Conservation (phyloP, 495 filamentous ascomycete genomes). For the Venustampulla echinocandica region DNA sequence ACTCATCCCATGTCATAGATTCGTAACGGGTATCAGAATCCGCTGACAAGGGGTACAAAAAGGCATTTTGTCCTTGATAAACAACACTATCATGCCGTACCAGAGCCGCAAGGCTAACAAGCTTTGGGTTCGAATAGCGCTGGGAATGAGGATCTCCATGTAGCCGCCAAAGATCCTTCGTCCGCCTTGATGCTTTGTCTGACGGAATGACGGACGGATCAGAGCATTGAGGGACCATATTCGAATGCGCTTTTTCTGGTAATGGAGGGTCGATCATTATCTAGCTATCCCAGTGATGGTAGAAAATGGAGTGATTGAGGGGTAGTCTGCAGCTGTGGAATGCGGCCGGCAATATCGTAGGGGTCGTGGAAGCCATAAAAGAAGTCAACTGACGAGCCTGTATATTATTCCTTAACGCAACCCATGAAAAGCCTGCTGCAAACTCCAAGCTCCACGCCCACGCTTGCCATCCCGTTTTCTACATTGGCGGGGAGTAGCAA, state of each 20-base stretch:
- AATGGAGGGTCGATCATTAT: conserved; percentile 10
- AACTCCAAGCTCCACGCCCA: no score
- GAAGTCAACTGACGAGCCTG: no score
- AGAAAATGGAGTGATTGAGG: no score
- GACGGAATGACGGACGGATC: conserved; percentile 20
- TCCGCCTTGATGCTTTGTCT: conserved; percentile 10
- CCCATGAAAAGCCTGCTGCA: no score
- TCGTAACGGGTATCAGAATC: conserved; percentile 10
- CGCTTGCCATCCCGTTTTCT: no score
- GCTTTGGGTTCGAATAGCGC: conserved; percentile 18
- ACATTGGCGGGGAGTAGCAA: no score
- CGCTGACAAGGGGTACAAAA: conserved; percentile 15
- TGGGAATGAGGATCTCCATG: conserved; percentile 24
- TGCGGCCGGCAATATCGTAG: no score
- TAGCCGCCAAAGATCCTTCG: conserved; percentile 21
- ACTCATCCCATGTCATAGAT: conserved; percentile 23
- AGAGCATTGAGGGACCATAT: conserved; percentile 13
- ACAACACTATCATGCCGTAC: conserved; percentile 16
- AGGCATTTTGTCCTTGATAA: conserved; percentile 16
- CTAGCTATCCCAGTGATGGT: conserved; percentile 12
- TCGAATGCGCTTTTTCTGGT: neutral
- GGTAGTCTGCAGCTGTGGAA: no score
- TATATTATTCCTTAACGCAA: no score
- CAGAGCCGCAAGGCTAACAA: conserved; percentile 19
- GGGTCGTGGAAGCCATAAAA: no score